Evolutionary conservation across 257 asterid genomes (phyloP), one percentile per base, ranked within the genome.

Genomic region (Thymus mandschuricus): DNA sequence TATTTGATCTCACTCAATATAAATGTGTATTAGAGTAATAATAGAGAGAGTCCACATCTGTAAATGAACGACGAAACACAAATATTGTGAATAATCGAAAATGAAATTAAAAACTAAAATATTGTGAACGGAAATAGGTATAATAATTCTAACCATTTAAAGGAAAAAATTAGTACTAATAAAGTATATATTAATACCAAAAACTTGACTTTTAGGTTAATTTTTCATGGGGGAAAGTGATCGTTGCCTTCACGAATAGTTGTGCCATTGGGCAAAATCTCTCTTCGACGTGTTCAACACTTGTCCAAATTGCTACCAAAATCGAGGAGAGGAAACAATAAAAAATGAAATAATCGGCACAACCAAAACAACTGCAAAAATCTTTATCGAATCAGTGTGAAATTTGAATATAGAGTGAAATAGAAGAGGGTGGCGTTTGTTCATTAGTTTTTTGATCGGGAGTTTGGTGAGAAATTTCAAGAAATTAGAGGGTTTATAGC

Each of bases 401-500:
- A 11, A 49, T 13, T 49, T 13, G 6, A 38, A 38, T 38, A 38
- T 38, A 38, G 41, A 38, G 41, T 38, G 11, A 38, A 15, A 21
- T 5, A 15, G 9, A 8, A 41, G 9, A 61, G 27, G 3, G 1
- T 8, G n/a, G 51, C 8, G 1, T 8, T 1, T 15, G 0, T 2
- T 64, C 7, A 10, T 57, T 30, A 8, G 41, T 41, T 43, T 57
- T 63, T 73, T 69, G 59, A 69, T 49, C 46, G 50, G 28, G 40
- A 64, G 44, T n/a, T 41, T 4, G 71, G 71, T 43, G 71, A 60
- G 73, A 69, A 56, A 61, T 63, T 44, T 73, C 68, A 63, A 58
- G 59, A 64, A 65, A 64, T 64, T 48, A 61, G 52, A 30, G 44
- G 44, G 52, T n/a, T 48, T 34, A 3, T 56, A 54, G 73, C 27